These are phyloP conservation scores for Xylaria telfairii DNA, from an alignment of 495 filamentous ascomycete genomes.

Conservation along the genomic window DNA sequence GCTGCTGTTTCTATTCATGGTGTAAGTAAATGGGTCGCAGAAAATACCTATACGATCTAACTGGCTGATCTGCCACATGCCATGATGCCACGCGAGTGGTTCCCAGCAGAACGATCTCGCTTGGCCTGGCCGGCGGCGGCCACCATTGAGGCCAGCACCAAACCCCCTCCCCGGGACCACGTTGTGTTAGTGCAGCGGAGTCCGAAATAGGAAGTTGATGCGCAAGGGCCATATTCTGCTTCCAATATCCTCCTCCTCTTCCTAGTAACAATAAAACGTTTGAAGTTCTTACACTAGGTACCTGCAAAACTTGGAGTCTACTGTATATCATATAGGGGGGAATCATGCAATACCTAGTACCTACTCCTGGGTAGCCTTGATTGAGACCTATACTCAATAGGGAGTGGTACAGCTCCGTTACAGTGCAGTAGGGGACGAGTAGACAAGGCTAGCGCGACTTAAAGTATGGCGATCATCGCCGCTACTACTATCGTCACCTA, in stretches of 20 bases:
- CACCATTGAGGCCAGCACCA: background rate
- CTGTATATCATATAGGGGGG: background rate
- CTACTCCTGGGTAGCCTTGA: background rate
- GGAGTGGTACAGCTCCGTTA: background rate
- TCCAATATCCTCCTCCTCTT: background rate
- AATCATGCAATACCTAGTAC: background rate
- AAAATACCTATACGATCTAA: background rate
- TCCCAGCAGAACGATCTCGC: slow-evolving; percentile 10
- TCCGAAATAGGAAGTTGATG: slow-evolving; percentile 16
- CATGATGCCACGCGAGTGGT: slow-evolving; percentile 14
- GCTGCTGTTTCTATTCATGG: background rate
- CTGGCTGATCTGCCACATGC: slow-evolving; percentile 16
- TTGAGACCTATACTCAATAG: background rate
- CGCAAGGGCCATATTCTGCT: background rate
- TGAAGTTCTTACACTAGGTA: background rate
- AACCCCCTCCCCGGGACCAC: slow-evolving; percentile 2
- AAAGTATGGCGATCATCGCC: background rate
- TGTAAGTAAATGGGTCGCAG: background rate
- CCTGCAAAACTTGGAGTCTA: background rate
- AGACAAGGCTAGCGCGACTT: background rate
- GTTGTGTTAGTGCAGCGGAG: slow-evolving; percentile 5
- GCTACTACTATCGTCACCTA: background rate
- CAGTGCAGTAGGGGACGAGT: background rate
- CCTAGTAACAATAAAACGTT: background rate
- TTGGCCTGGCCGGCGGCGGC: slow-evolving; percentile 9